These are phyloP conservation scores for Pulveroboletus sp. DNA, from an alignment of 768 basidiomycete species.

Conservation along the genomic window DNA sequence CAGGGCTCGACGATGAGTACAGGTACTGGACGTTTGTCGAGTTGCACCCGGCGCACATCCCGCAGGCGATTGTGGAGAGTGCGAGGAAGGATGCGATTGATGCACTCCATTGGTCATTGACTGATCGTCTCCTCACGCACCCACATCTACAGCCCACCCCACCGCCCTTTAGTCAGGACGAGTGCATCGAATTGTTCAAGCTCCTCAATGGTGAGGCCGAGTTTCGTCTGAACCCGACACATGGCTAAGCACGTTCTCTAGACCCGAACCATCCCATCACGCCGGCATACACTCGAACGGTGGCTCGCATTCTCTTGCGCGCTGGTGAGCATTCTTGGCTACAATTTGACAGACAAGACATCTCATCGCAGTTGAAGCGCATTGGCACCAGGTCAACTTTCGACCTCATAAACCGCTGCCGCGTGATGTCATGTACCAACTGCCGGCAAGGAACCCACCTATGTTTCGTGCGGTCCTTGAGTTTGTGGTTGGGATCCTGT, in stretches of 20 bases:
- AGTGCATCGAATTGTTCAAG: slow-evolving; percentile 69
- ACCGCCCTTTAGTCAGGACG: slow-evolving; percentile 69
- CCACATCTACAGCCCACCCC: slow-evolving; percentile 40
- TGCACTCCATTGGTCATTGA: slow-evolving; percentile 75
- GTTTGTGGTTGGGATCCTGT: slow-evolving; percentile 56
- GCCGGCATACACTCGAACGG: slow-evolving; percentile 55
- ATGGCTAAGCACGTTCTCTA: slow-evolving; percentile 5
- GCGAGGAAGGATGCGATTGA: slow-evolving; percentile 69
- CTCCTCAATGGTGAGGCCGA: slow-evolving; percentile 40
- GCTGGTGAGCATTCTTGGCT: slow-evolving; percentile 45
- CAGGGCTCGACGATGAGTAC: slow-evolving; percentile 72
- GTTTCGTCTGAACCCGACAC: background rate
- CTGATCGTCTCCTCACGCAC: slow-evolving; percentile 68
- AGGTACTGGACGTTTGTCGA: slow-evolving; percentile 82
- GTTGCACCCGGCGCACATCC: slow-evolving; percentile 67
- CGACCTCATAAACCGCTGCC: slow-evolving; percentile 65
- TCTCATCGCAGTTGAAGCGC: slow-evolving; percentile 32
- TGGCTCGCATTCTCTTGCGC: slow-evolving; percentile 64
- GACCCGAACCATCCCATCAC: slow-evolving; percentile 21
- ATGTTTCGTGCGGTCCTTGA: slow-evolving; percentile 52
- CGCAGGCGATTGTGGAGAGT: slow-evolving; percentile 43
- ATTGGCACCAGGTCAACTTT: slow-evolving; percentile 70
- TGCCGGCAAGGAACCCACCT: slow-evolving; percentile 26
- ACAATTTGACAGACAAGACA: no score
- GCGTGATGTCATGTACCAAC: slow-evolving; percentile 38